Percentiles rank a stretch among this genome's conserved stretches.
These are phyloP conservation scores for Yamadazyma taylorii DNA, from an alignment of 1,139 yeast genomes.

Conservation along the genomic window DNA sequence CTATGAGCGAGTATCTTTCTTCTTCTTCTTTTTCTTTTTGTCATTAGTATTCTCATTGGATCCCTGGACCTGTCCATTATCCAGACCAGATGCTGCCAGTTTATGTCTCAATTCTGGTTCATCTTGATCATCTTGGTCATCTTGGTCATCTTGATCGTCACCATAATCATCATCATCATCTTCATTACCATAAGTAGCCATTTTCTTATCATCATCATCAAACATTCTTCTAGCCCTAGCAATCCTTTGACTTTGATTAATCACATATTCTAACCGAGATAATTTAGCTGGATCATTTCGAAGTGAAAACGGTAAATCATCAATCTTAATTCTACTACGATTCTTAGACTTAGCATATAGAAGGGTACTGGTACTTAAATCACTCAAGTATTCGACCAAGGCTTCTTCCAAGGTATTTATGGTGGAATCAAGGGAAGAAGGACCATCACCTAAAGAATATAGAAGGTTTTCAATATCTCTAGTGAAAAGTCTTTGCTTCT, in stretches of 20 bases:
- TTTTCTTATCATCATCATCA: slow-evolving; percentile 49
- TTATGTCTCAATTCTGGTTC: too few relatives aligned
- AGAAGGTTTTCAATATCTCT: slow-evolving; percentile 72
- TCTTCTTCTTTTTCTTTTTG: slow-evolving; percentile 10
- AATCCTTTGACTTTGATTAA: slow-evolving; percentile 72
- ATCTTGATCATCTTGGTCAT: slow-evolving; percentile 8
- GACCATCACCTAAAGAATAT: slow-evolving; percentile 85
- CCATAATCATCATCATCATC: slow-evolving; percentile 10
- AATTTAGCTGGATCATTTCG: slow-evolving; percentile 80
- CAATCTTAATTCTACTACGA: slow-evolving; percentile 76
- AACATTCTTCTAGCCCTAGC: slow-evolving; percentile 80
- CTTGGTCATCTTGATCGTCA: slow-evolving; percentile 7
- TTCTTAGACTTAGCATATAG: slow-evolving; percentile 36
- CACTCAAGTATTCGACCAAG: slow-evolving; percentile 73
- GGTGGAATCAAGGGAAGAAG: slow-evolving; percentile 74
- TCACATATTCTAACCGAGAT: slow-evolving; percentile 80
- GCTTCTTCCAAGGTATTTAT: slow-evolving; percentile 81
- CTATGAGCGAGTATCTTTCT: neutral
- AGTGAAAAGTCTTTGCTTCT: slow-evolving; percentile 49
- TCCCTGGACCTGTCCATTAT: too few relatives aligned
- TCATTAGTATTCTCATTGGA: neutral
- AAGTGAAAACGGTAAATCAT: slow-evolving; percentile 83
- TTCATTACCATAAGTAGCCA: slow-evolving; percentile 14
- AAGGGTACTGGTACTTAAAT: slow-evolving; percentile 38
- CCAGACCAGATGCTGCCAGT: too few relatives aligned